These are phyloP conservation scores for Pinus tabuliformis DNA, from an alignment of 75 land plant genomes.

Conservation along the genomic window DNA sequence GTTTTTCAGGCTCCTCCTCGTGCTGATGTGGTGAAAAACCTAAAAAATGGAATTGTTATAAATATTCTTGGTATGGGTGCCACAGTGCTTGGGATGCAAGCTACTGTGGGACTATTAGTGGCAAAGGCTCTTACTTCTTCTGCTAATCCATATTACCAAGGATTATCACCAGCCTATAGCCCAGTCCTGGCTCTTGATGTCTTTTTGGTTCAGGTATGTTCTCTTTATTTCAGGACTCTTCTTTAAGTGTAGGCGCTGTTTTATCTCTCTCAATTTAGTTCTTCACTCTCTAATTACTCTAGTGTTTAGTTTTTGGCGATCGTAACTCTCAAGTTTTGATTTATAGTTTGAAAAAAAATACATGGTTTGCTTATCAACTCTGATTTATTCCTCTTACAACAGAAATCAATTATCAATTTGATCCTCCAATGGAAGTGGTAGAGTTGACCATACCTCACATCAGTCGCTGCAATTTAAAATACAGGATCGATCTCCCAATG, in stretches of 20 bases:
- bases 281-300: background rate
- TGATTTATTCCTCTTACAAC: background rate
- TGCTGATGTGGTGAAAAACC: conserved; percentile 83
- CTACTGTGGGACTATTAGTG: conserved; percentile 93
- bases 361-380: background rate
- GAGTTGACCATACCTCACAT: background rate
- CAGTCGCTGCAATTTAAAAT: background rate
- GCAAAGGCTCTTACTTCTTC: conserved; percentile 97
- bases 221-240: background rate
- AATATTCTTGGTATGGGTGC: conserved; percentile 95
- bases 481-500: background rate
- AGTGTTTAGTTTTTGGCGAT: background rate
- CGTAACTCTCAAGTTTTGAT: background rate
- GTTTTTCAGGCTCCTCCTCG: conserved; percentile 92
- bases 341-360: background rate
- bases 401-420: background rate
- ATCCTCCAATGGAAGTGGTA: background rate
- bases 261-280: background rate
- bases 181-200: conserved; percentile 99
- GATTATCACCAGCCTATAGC: conserved; percentile 69
- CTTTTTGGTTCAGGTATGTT: conserved; percentile 94
- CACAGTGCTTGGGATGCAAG: conserved; percentile 92
- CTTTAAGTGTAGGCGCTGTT: conserved; percentile 5
- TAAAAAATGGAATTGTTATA: conserved; percentile 78
- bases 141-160: conserved; percentile 82